Base-by-base conservation (phyloP, 2,329 filamentous ascomycete species). In the Penicillium nordicum region DNA sequence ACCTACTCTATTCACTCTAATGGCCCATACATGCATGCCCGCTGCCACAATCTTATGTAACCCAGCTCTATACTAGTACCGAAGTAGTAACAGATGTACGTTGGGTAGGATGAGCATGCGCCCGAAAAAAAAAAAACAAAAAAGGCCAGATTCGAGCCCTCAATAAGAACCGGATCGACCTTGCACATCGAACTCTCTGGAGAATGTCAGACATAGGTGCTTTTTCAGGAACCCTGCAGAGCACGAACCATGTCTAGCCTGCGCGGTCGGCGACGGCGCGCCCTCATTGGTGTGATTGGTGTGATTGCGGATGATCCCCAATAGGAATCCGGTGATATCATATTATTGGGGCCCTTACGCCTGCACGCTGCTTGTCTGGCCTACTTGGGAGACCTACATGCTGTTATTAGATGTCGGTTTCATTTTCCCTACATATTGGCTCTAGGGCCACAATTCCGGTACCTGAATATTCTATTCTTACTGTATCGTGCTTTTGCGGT, bases 121-220 rank as follows among this genome's bases (percentile, higher is more conserved):
- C 23, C 42, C 14, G 14, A 25, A 23, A 23, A 25, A 34, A 34
- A 5, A 46, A 25, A 23, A 23, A 25, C 25, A 34, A 5, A 46
- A 34, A 37, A 43, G 32, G 27, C 11, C 6, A 51, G 23, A 32
- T 7, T 41, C 14, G 23, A 38, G 18, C 5, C 41, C 16, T 16
- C 52, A 23, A 43, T 32, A 16, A 42, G 43, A 27, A 12, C 30
- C 9, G 12, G 54, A 53, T 57, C 50, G 37, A 36, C 54, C 29
- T 37, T 57, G 50, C 50, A 48, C 23, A 53, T 44, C 43, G 18
- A 34, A 37, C n/a, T 45, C 21, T 41, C 50, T 47, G 54, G 43
- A 46, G 54, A 57, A 57, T 57, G 54, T 57, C 50, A 47, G 49
- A 48, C 54, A 57, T 43, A 18, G 30, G n/a, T 53, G 54, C 42